Conservation (phyloP, 805 yeast genomes). For the Teunomyces aglyptinius region DNA sequence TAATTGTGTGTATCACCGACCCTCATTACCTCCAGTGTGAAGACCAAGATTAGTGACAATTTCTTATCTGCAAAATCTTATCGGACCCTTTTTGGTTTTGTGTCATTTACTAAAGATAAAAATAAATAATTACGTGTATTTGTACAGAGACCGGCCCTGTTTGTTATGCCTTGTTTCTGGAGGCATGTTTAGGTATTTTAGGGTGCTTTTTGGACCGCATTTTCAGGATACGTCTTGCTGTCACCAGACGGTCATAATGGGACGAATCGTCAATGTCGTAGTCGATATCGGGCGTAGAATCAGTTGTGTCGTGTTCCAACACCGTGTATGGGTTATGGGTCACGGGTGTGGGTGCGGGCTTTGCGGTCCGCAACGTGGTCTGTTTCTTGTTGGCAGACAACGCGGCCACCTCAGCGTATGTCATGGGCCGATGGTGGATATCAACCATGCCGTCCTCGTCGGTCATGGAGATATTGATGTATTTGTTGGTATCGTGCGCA, state of each 20-base stretch:
- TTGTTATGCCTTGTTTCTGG: background rate
- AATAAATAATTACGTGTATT: background rate
- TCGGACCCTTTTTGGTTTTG: background rate
- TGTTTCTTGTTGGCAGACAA: background rate
- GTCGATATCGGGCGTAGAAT: conserved; percentile 9
- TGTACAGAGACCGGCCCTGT: background rate
- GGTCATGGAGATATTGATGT: conserved; percentile 35
- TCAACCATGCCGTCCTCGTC: conserved; percentile 33
- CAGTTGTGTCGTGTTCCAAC: conserved; percentile 13
- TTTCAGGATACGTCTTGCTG: background rate
- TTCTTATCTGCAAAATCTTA: background rate
- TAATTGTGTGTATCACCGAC: conserved; percentile 19
- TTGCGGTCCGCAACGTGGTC: conserved; percentile 1
- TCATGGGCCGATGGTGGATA: conserved; percentile 32
- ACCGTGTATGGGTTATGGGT: conserved; percentile 15
- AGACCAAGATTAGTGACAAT: background rate
- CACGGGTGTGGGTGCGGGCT: conserved; percentile 10
- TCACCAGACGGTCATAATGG: background rate
- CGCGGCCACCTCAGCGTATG: conserved; percentile 46
- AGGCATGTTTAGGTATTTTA: background rate
- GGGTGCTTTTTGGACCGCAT: background rate
- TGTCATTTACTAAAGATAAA: background rate
- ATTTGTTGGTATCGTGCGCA: conserved; percentile 22
- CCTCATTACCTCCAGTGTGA: conserved; percentile 12
- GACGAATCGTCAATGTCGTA: conserved; percentile 8